These are phyloP conservation scores for Dryadomyces quercus-mongolicae DNA, from an alignment of 2,329 filamentous ascomycete genomes.

Conservation along the genomic window DNA sequence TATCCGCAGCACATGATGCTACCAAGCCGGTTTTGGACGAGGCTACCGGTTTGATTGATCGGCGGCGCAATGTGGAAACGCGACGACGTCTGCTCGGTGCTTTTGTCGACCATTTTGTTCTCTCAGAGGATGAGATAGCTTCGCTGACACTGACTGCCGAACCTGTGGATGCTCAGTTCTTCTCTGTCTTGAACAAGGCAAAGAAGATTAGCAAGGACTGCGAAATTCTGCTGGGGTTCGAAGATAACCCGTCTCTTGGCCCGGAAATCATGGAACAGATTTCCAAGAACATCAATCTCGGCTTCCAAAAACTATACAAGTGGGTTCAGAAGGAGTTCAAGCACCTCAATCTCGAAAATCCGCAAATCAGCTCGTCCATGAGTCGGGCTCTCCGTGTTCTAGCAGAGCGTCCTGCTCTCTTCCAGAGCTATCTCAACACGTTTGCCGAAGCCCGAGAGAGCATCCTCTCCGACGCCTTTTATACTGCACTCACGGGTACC, in stretches of 20 bases:
- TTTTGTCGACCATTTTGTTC: conserved; percentile 71
- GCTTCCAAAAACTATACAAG: conserved; percentile 89
- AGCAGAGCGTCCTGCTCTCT: conserved; percentile 78
- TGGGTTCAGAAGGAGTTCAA: conserved; percentile 95
- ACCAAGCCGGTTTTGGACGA: conserved; percentile 67
- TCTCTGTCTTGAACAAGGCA: conserved; percentile 60
- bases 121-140: conserved; percentile 71
- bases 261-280: conserved; percentile 86
- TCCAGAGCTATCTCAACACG: conserved; percentile 86
- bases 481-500: conserved; percentile 70
- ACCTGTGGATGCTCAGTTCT: conserved; percentile 78
- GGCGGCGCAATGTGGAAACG: conserved; percentile 61
- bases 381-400: conserved; percentile 74
- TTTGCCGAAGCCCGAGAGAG: conserved; percentile 85
- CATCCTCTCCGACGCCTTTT: conserved; percentile 79
- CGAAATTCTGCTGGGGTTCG: conserved; percentile 76
- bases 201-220: conserved; percentile 85
- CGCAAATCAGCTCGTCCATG: conserved; percentile 78
- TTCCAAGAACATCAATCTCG: conserved; percentile 73
- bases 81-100: conserved; percentile 69
- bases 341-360: conserved; percentile 82
- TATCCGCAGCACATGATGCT: conserved; percentile 61
- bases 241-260: conserved; percentile 81
- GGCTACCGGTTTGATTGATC: conserved; percentile 57
- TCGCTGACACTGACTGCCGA: conserved; percentile 65